phyloP scores from a whole-genome alignment of 2,329 filamentous ascomycete genomes.

The Claviceps maximensis region DNA sequence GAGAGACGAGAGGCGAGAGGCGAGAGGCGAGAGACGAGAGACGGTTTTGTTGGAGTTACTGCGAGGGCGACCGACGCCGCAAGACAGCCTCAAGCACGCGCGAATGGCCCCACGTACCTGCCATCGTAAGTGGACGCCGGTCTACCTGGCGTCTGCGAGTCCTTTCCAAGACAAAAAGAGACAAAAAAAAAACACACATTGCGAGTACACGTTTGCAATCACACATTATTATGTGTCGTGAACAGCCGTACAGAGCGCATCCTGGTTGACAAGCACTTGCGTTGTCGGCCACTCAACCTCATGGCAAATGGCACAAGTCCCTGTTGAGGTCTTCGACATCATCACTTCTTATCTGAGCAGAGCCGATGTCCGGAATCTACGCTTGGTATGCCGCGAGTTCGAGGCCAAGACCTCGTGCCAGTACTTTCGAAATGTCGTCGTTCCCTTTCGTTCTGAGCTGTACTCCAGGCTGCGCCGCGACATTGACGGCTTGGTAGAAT shows the following conservation, averaged over 20 bases:
- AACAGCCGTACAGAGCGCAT: background rate
- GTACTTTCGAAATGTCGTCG: conserved; percentile 50
- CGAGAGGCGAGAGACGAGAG: background rate
- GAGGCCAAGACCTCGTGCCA: conserved; percentile 42
- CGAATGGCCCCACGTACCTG: background rate
- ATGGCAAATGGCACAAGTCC: conserved; percentile 29
- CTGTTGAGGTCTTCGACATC: conserved; percentile 48
- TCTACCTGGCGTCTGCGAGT: background rate
- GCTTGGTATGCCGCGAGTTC: conserved; percentile 45
- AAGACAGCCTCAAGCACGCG: no score
- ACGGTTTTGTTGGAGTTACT: no score
- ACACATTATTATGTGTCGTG: background rate
- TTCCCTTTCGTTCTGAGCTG: conserved; percentile 52
- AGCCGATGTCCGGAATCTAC: conserved; percentile 44
- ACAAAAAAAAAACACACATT: background rate
- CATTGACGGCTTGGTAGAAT: conserved; percentile 11
- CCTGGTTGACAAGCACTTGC: background rate
- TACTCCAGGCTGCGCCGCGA: conserved; percentile 28
- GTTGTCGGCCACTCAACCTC: background rate
- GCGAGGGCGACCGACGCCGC: background rate
- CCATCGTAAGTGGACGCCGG: background rate
- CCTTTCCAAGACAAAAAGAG: background rate
- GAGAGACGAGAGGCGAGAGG: background rate
- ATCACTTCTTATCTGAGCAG: conserved; percentile 43
- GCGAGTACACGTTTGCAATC: background rate